Evolutionary conservation across 75 land plant genomes (phyloP), one percentile per base, ranked within the genome.

Genomic region (Azolla pinnata): DNA sequence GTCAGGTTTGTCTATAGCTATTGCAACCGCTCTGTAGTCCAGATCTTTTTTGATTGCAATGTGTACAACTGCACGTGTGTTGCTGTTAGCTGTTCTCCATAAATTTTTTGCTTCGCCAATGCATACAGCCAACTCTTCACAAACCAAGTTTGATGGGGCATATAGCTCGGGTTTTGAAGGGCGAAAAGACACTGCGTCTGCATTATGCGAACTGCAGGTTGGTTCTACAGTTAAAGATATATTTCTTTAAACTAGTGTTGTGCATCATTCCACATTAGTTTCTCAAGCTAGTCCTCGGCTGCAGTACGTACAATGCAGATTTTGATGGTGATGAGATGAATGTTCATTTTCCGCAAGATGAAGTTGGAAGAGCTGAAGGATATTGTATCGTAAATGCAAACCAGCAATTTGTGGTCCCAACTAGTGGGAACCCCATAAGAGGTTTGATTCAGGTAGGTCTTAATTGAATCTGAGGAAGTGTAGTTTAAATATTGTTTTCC

Each of bases 261-360:
- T 42, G 44, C 44, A 10, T 10, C 20, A 20, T 52, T 8, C 20
- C n/a, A n/a, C n/a, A n/a, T n/a, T n/a, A n/a, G n/a, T n/a, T n/a
- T n/a, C n/a, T n/a, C n/a, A n/a, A n/a, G n/a, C n/a, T n/a, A n/a
- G n/a, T n/a, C 7, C 42, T 7, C 42, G 42, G 35, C 52, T 77
- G 45, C 81, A 91, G 97, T 47, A 75, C 97, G 0, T 91, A 82
- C 42, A 91, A 91, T 87, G 97, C 97, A 71, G 97, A 91, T 78
- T 91, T 91, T 71, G 97, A 91, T 52, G 97, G 97, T 27, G 97
- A 91, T 75, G 97, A 91, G 59, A 91, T 91, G 82, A 91, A 91
- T 82, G 89, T 91, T 33, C 97, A 88, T 57, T 78, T 91, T 60
- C 97, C 89, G 10, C 97, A 91, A 88, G 97, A 91, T 76, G 97